Percentiles rank a stretch among this genome's conserved stretches.
These are phyloP conservation scores for Claviceps sp. DNA, from an alignment of 2,329 filamentous ascomycete genomes.

Conservation along the genomic window DNA sequence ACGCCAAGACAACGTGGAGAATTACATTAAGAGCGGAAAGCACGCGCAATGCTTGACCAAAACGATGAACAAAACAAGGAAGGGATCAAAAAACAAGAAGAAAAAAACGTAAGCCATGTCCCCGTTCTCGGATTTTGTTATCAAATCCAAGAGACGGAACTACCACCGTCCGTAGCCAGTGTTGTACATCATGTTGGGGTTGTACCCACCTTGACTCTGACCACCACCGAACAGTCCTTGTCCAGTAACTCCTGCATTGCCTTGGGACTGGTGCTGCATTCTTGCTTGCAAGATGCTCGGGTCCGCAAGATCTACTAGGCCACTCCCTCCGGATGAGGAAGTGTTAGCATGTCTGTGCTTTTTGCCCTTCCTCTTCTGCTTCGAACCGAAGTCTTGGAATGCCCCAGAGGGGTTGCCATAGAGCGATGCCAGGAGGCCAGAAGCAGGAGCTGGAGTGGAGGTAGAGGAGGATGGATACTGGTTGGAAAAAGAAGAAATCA, in stretches of 20 bases:
- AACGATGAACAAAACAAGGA: constrained; percentile 6
- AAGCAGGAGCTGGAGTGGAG: constrained; percentile 77
- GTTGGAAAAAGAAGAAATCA: constrained; percentile 83
- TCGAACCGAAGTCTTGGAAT: constrained; percentile 84
- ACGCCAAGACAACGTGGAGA: constrained; percentile 12
- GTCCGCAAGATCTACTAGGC: constrained; percentile 99
- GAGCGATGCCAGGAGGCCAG: constrained; percentile 81
- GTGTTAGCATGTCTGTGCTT: constrained; percentile 99
- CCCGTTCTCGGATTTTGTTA: not conserved
- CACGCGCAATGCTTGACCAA: constrained; percentile 11
- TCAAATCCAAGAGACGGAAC: constrained; percentile 7
- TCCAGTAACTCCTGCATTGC: constrained; percentile 62
- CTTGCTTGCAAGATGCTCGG: constrained; percentile 98
- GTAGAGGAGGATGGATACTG: constrained; percentile 72
- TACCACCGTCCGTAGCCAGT: constrained; percentile 59
- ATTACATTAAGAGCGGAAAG: constrained; percentile 7
- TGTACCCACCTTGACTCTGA: constrained; percentile 91
- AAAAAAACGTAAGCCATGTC: constrained; percentile 10
- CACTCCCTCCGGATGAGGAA: constrained; percentile 99
- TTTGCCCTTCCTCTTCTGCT: constrained; percentile 99
- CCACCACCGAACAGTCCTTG: constrained; percentile 78
- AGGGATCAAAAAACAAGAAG: constrained; percentile 5
- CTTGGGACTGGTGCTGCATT: constrained; percentile 79
- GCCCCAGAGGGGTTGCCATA: constrained; percentile 75
- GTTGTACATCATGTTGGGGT: constrained; percentile 71